Base-by-base conservation (phyloP, 257 asterid genomes). In the Fraxinus pennsylvanica region DNA sequence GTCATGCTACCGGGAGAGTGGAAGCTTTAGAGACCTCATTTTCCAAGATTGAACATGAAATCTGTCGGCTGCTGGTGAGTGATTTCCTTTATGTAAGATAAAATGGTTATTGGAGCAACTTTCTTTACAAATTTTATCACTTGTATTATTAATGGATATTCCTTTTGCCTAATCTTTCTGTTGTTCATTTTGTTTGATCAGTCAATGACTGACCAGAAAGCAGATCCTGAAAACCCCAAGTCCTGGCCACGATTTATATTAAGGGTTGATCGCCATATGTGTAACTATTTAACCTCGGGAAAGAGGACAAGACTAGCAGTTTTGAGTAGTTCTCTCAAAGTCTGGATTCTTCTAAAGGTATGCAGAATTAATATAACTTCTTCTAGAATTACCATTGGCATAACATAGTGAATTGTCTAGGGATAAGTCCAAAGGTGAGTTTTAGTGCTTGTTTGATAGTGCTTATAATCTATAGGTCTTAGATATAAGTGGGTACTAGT, bases 261-360 rank as follows among this genome's bases (percentile, higher is more conserved):
- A 41, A 90, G 92, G 84, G 98, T 91, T 78, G 98, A 93, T 87
- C 90, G 88, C 78, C 91, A 90, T 84, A 96, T 96, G 99, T 92
- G 94, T 81, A 93, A 91, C 87, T 90, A 90, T 76, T 84, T 96
- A 79, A 96, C 99, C 76, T 86, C 96, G 8, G 98, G 99, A 81
- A 96, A 86, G 91, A 88, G 90, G 90, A 88, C 98, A 75, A 92
- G 90, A 84, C 88, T 96, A 39, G 99, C 97, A 9, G 81, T 89
- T 74, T 86, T 96, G 89, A 92, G 98, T 77, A 93, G 96, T 86
- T 96, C 99, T 85, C 97, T 96, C 77, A 96, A 93, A 91, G 97
- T 93, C 72, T 96, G 98, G 97, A 91, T 93, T 82, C 96, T 93
- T 83, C 89, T 92, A 30, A 96, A 93, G 97, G 99, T 93, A 86